These are phyloP conservation scores for Viola pubescens DNA, from an alignment of 441 rosid genomes.

Conservation along the genomic window DNA sequence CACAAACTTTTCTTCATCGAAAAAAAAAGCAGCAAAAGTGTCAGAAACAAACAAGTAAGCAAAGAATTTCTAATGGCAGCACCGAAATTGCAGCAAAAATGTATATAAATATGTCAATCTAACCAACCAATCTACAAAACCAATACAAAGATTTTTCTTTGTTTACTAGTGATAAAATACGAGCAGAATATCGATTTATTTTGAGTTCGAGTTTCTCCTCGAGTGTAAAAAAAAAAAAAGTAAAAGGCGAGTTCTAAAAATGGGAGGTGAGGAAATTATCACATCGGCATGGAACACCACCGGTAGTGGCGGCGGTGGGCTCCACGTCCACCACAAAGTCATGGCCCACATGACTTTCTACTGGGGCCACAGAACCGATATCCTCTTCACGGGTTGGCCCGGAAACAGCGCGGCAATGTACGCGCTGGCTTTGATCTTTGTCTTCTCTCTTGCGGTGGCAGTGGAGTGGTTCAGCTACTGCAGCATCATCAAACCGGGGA, in stretches of 20 bases:
- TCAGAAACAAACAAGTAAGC: too few relatives aligned
- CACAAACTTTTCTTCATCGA: too few relatives aligned
- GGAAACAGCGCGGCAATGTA: slow-evolving; percentile 51
- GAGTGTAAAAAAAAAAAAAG: too few relatives aligned
- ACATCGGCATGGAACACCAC: slow-evolving; percentile 31
- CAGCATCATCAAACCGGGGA: slow-evolving; percentile 29
- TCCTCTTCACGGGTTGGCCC: slow-evolving; percentile 80
- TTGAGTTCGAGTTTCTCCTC: too few relatives aligned
- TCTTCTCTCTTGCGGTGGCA: slow-evolving; percentile 47
- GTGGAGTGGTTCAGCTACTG: slow-evolving; percentile 43
- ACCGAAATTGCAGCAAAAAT: too few relatives aligned
- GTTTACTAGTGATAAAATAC: too few relatives aligned
- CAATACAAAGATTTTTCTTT: too few relatives aligned
- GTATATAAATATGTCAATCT: too few relatives aligned
- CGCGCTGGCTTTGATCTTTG: slow-evolving; percentile 48
- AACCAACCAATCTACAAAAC: too few relatives aligned
- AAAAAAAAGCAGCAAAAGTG: too few relatives aligned
- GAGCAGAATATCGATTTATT: too few relatives aligned
- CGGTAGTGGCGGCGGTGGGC: neutral
- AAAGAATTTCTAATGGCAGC: too few relatives aligned
- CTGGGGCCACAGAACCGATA: slow-evolving; percentile 54
- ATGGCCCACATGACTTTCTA: slow-evolving; percentile 37
- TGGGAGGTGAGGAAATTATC: slow-evolving; percentile 5
- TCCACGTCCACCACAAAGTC: slow-evolving; percentile 22
- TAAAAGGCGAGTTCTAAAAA: neutral